These are phyloP conservation scores for Fusarium acutatum DNA, from an alignment of 2,329 filamentous ascomycete species.

Conservation along the genomic window DNA sequence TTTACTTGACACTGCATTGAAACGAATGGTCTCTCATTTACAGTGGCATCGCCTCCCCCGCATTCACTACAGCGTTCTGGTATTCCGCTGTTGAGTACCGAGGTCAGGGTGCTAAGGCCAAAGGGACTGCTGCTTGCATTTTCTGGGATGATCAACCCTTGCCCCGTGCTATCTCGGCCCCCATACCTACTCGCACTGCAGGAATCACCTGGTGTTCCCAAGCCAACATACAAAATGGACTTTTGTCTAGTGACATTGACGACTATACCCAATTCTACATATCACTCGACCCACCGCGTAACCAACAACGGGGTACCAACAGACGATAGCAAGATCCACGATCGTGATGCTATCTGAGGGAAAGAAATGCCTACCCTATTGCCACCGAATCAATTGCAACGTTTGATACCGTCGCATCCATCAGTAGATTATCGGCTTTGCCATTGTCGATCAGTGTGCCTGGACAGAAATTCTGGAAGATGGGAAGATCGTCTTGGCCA, in stretches of 20 bases:
- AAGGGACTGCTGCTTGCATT: not conserved
- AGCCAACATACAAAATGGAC: constrained; percentile 7
- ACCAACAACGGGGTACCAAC: not conserved
- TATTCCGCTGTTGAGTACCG: constrained; percentile 14
- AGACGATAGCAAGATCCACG: not conserved
- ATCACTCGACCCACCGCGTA: not conserved
- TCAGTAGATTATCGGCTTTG: not conserved
- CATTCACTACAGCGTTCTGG: not conserved
- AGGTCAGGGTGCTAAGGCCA: not conserved
- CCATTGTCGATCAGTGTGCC: constrained; percentile 1
- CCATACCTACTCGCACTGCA: not conserved
- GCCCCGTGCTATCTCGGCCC: not conserved
- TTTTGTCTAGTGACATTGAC: constrained; percentile 10
- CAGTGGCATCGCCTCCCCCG: constrained; percentile 1
- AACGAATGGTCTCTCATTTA: not conserved
- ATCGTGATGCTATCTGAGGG: not conserved
- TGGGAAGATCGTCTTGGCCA: not conserved
- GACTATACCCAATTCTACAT: constrained; percentile 9
- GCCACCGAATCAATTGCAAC: not conserved
- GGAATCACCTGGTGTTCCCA: constrained; percentile 4
- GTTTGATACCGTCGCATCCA: not conserved
- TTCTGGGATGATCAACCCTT: not conserved
- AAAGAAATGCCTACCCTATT: not conserved
- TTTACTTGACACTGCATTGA: not conserved
- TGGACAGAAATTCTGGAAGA: not conserved